These are phyloP conservation scores for Miscanthus lutarioriparius DNA, from an alignment of 176 grass and related monocot species.

Conservation along the genomic window DNA sequence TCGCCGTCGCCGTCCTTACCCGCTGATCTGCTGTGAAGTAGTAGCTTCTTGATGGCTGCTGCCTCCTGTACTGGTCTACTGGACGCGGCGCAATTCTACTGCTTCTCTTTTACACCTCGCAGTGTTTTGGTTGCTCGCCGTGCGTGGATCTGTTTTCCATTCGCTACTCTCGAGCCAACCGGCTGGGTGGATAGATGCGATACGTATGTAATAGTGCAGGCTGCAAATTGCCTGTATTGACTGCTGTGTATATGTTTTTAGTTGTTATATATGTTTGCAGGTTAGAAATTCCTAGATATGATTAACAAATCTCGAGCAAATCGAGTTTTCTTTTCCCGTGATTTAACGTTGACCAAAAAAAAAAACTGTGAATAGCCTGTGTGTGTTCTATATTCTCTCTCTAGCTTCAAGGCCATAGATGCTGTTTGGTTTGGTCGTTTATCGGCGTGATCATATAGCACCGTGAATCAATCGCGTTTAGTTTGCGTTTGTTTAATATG, in stretches of 20 bases:
- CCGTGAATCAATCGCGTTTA: too few relatives aligned
- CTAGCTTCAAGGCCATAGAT: neutral
- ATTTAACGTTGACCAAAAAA: neutral
- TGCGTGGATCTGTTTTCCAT: neutral
- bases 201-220: too few relatives aligned
- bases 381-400: neutral
- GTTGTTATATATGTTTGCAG: neutral
- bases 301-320: neutral
- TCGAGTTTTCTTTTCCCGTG: neutral
- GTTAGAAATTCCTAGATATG: neutral
- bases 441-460: too few relatives aligned
- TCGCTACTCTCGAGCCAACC: neutral
- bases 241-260: neutral
- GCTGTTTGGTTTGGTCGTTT: too few relatives aligned
- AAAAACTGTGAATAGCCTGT: neutral
- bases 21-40: neutral
- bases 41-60: neutral
- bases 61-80: neutral
- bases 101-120: neutral
- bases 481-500: too few relatives aligned
- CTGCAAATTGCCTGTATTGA: neutral
- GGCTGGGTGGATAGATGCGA: neutral
- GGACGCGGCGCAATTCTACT: neutral
- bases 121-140: neutral
- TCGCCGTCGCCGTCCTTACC: neutral